Evolutionary conservation across 192 early-diverging fungal species (phyloP).

Genomic region (Pilaira anomala): DNA sequence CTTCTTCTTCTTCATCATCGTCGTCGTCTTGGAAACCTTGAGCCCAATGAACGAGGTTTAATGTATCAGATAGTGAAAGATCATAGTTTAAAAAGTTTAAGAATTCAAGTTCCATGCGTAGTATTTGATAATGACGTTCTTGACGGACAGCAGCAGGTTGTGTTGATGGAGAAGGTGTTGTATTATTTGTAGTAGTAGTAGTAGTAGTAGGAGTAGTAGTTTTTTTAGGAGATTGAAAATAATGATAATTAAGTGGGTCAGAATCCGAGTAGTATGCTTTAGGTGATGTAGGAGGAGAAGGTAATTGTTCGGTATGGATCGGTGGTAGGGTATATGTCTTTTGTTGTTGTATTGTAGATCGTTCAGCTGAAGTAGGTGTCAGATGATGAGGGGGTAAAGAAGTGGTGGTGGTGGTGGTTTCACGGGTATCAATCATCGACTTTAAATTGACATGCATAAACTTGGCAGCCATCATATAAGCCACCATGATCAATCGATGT

Average conservation of each 20-base stretch:
- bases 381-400: not conserved
- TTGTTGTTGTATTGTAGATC: conserved; percentile 17
- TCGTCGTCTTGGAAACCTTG: conserved; percentile 10
- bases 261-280: conserved; percentile 6
- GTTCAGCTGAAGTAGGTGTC: conserved; percentile 7
- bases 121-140: conserved; percentile 26
- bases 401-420: not conserved
- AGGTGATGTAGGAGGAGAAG: conserved; percentile 21
- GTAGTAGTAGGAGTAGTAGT: too few relatives aligned
- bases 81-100: conserved; percentile 48
- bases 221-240: conserved; percentile 10
- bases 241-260: conserved; percentile 18
- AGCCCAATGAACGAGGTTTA: conserved; percentile 9
- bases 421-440: conserved; percentile 18
- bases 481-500: conserved; percentile 45
- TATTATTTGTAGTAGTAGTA: too few relatives aligned
- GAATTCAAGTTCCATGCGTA: conserved; percentile 52
- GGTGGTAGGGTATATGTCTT: conserved; percentile 8
- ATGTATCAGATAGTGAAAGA: conserved; percentile 16
- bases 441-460: conserved; percentile 33
- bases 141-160: too few relatives aligned
- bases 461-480: conserved; percentile 50
- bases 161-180: too few relatives aligned
- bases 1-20: too few relatives aligned
- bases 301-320: not conserved